Evolutionary conservation across 352 stramenopile species (phyloP), one percentile per base, ranked within the genome.

Genomic region (Albugo laibachii): DNA sequence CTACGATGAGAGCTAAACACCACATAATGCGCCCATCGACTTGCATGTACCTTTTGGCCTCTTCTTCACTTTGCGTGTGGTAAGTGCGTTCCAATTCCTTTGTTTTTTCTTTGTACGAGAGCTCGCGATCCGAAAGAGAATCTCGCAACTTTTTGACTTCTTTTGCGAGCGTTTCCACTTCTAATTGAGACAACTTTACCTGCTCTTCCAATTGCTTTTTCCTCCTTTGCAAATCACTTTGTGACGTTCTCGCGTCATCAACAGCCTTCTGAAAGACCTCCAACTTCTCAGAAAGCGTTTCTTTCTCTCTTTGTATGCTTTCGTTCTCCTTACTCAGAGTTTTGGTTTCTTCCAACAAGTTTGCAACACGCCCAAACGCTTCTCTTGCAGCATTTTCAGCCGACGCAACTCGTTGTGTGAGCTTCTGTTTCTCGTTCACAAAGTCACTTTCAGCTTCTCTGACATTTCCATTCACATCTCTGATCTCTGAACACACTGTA

Each of bases 41-140:
- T 31, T 40, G 11, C 6, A 47, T 52, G 18, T 48, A 69, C 63
- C 59, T 41, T 34, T 68, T 69, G 19, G 70, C 62, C 34, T 81
- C 66, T 45, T 81, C 63, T 1, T 55, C 50, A 8, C 68, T 57
- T 24, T 77, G 81, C 34, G 65, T 65, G 34, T 75, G 54, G 49
- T 74, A 78, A 39, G 80, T 80, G 11, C 67, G 48, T 54, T 79
- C 55, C 18, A 83, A 49, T 19, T 82, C 69, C 24, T 80, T 66
- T 39, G 73, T 82, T 38, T 71, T 77, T 21, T 83, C 65, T 31
- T 80, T 63, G 48, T 76, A 83, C 10, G 68, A 52, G 35, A 66
- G 58, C 11, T 63, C 61, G 40, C 73, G 63, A 19, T 80, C 63
- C 5, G 62, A 51, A 53, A 79, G 52, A 0, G 53, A 63, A 11